phyloP scores from a whole-genome alignment of 371 early-diverging fungal species.

The Circinella minor region DNA sequence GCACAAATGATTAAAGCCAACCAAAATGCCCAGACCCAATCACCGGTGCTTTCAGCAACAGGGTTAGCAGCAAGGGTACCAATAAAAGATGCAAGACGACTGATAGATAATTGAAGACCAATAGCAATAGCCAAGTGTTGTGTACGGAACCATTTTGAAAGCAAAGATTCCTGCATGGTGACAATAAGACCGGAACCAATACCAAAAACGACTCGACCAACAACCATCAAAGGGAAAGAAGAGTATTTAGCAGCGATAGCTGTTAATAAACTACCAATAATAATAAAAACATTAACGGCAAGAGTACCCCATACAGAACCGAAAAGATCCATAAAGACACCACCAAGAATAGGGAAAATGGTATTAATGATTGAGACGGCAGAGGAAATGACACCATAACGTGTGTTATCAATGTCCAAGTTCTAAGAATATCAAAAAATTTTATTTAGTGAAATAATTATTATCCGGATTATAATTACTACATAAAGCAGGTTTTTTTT shows the following conservation, averaged over 20 bases:
- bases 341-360: slow-evolving; percentile 57
- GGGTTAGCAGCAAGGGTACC: slow-evolving; percentile 53
- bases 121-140: slow-evolving; percentile 37
- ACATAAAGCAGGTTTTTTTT: no score
- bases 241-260: slow-evolving; percentile 48
- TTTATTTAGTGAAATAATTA: no score
- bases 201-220: slow-evolving; percentile 58
- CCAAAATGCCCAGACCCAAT: slow-evolving; percentile 62
- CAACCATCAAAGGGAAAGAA: slow-evolving; percentile 49
- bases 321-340: slow-evolving; percentile 53
- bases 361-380: slow-evolving; percentile 60
- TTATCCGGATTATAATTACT: no score
- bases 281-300: slow-evolving; percentile 45
- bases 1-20: slow-evolving; percentile 50
- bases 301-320: slow-evolving; percentile 57
- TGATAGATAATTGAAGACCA: slow-evolving; percentile 58
- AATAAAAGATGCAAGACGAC: slow-evolving; percentile 56
- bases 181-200: slow-evolving; percentile 61
- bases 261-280: slow-evolving; percentile 52
- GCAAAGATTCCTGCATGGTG: slow-evolving; percentile 62
- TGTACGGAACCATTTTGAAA: slow-evolving; percentile 64
- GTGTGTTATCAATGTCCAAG: slow-evolving; percentile 49
- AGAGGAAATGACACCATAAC: slow-evolving; percentile 57
- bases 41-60: slow-evolving; percentile 43
- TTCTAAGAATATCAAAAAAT: slow-evolving; percentile 20